These are phyloP conservation scores for Paramecium sexaurelia DNA, from an alignment of 73 alveolate genomes.

Conservation along the genomic window DNA sequence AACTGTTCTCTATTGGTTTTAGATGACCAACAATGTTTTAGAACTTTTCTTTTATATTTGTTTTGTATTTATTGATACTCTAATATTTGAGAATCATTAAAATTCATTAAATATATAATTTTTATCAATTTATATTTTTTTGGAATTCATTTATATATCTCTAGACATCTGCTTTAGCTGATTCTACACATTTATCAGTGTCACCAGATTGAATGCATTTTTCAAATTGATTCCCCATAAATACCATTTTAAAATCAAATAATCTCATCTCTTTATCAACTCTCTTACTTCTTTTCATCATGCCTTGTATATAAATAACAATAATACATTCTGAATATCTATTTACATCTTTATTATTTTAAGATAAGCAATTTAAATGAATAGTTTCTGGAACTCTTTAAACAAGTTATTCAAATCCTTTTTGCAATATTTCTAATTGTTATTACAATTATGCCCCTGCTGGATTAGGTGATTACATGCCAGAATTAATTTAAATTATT, in stretches of 20 bases:
- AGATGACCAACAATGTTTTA: neutral
- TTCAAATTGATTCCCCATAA: neutral
- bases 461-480: constrained; percentile 24
- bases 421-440: constrained; percentile 2
- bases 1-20: neutral
- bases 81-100: neutral
- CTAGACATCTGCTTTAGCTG: neutral
- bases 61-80: neutral
- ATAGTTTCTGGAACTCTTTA: constrained; percentile 1
- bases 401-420: constrained; percentile 33
- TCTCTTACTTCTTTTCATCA: neutral
- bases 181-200: neutral
- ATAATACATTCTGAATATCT: constrained; percentile 24
- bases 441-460: neutral
- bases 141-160: constrained; percentile 15
- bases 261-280: neutral
- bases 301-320: neutral
- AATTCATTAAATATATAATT: neutral
- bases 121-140: neutral
- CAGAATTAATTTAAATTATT: neutral
- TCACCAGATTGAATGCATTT: neutral
- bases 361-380: neutral
- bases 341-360: neutral
- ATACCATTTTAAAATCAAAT: constrained; percentile 16
- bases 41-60: neutral